Evolutionary conservation across 2,329 filamentous ascomycete species (phyloP), one percentile per base, ranked within the genome.

Genomic region (Berkeleyomyces rouxiae): DNA sequence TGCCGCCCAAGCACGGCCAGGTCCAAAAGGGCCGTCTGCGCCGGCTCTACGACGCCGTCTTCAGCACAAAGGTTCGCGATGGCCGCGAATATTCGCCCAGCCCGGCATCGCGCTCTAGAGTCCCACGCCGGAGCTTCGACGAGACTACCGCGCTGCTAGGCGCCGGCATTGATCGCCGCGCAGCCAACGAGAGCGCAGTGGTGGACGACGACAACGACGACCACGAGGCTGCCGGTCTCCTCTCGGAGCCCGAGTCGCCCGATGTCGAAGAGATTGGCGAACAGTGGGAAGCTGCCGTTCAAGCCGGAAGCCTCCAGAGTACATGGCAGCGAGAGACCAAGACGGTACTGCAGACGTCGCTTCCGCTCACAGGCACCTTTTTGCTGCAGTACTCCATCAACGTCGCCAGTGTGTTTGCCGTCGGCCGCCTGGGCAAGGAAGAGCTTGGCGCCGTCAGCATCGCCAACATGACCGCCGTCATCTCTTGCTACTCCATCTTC

Each of bases 271-370:
- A 80, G 60, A 77, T 91, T 59, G 82, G 86, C 67, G 79, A 83
- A 68, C 86, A 88, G 70, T 95, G 90, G 90, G 86, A 92, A 66
- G 87, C 90, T 66, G 92, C 91, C 0, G 87, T 96, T 9, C 80
- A 83, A 0, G 82, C 86, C 0, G 90, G 90, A 9, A 81, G 84
- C 70, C 91, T 97, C 67, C 85, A 86, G 61, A 96, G 91, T 3
- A 95, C 90, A 4, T 97, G 91, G 90, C 85, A 87, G 72, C 83
- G 91, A 66, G 92, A 97, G 76, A 79, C 87, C 49, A 90, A 91
- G 75, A 90, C 90, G 0, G 79, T 97, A 47, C 75, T 80, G 39
- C 78, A 80, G 66, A 91, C 91, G 70, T 85, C 87, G 2, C 76
- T 79, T 39, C 87, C 87, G 0, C 74, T 92, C 59, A 82, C 90